Conservation (phyloP, 2,329 filamentous ascomycete genomes). For the Erysiphe pulchra region DNA sequence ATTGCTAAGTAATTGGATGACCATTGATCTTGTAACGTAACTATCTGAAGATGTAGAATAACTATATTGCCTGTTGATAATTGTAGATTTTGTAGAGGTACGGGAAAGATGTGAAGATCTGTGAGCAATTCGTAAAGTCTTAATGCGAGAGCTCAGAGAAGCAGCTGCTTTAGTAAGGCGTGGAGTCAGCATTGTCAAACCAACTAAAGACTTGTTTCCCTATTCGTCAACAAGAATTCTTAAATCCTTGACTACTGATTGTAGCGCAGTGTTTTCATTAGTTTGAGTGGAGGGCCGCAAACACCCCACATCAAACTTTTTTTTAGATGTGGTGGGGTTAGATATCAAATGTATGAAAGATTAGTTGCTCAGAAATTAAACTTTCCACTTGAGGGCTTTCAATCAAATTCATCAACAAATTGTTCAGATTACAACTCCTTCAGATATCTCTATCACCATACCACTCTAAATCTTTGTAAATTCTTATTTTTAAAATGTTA, state of each 20-base stretch:
- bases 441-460: too few relatives aligned
- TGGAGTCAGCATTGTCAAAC: background rate
- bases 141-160: background rate
- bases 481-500: too few relatives aligned
- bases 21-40: constrained; percentile 40
- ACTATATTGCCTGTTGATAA: constrained; percentile 4
- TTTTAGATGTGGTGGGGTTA: background rate
- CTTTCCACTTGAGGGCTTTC: too few relatives aligned
- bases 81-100: background rate
- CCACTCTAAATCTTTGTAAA: too few relatives aligned
- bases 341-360: background rate
- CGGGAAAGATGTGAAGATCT: background rate
- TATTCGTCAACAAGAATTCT: background rate
- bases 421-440: too few relatives aligned
- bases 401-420: too few relatives aligned
- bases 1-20: constrained; percentile 78
- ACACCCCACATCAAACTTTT: background rate
- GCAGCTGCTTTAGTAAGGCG: background rate
- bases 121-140: background rate
- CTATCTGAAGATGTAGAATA: constrained; percentile 12
- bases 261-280: background rate
- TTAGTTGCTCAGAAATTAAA: too few relatives aligned
- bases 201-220: background rate
- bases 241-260: background rate
- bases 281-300: background rate